phyloP scores from a whole-genome alignment of 1,139 yeast species.

The Magnusiomyces ingens region DNA sequence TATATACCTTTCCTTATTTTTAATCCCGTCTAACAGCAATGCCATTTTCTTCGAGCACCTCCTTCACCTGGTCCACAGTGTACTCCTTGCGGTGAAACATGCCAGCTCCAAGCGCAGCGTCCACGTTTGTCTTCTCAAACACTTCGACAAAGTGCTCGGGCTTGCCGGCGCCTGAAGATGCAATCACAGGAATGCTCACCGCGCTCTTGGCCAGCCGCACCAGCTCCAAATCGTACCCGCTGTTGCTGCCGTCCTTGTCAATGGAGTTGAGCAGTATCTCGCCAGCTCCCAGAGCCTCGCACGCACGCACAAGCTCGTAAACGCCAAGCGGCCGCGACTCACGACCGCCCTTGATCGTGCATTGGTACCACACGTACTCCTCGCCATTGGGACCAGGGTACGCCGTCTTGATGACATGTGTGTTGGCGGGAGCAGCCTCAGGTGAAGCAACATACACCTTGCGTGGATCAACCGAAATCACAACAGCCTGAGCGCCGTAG shows the following conservation, averaged over 20 bases:
- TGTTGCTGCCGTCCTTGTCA: conserved; percentile 92
- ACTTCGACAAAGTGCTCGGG: conserved; percentile 88
- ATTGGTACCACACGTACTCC: conserved; percentile 83
- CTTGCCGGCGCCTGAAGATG: conserved; percentile 93
- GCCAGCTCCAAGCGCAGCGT: conserved; percentile 98
- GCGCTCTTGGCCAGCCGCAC: conserved; percentile 67
- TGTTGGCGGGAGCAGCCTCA: conserved; percentile 48
- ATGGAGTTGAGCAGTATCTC: conserved; percentile 87
- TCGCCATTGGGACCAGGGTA: conserved; percentile 60
- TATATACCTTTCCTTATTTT: neutral
- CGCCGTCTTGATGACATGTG: conserved; percentile 37
- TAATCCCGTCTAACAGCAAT: conserved; percentile 13
- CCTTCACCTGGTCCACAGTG: conserved; percentile 76
- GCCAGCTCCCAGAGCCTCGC: conserved; percentile 95
- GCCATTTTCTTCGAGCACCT: conserved; percentile 19
- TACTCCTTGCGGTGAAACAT: conserved; percentile 94
- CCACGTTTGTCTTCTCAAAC: conserved; percentile 70
- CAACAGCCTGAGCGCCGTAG: conserved; percentile 95
- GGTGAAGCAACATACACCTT: conserved; percentile 67
- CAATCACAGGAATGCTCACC: conserved; percentile 86
- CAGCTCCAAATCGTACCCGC: conserved; percentile 84
- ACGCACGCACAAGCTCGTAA: conserved; percentile 76
- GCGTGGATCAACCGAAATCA: conserved; percentile 93
- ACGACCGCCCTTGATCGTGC: conserved; percentile 94
- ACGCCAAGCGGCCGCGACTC: conserved; percentile 88